A percentile compares a stretch with the other conserved stretches of the same genome.
Conservation (phyloP, 345 rosid species). For the Lepidium sativum region DNA sequence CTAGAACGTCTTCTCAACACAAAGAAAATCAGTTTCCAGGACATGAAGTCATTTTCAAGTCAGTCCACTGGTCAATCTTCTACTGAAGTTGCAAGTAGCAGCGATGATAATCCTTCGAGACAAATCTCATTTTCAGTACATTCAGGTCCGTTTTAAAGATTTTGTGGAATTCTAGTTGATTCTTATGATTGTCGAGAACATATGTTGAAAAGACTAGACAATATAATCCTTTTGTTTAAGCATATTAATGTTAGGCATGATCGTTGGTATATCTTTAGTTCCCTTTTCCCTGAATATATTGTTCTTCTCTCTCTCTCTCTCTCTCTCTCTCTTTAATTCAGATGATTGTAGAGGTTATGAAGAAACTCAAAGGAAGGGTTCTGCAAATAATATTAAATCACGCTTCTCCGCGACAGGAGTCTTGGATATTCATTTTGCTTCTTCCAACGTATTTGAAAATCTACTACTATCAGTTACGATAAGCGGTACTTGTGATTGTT, state of each 20-base stretch:
- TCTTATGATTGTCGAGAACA: not conserved
- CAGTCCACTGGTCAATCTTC: constrained; percentile 57
- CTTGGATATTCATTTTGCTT: constrained; percentile 35
- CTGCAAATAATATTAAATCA: constrained; percentile 28
- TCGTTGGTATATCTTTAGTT: not conserved
- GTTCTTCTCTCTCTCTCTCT: not conserved
- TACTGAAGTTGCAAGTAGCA: constrained; percentile 32
- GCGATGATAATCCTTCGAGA: constrained; percentile 25
- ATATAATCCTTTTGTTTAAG: not conserved
- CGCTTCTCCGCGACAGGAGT: constrained; percentile 25
- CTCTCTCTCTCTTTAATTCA: not conserved
- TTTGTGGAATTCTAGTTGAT: not conserved
- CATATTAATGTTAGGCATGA: not conserved
- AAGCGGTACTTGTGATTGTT: not conserved
- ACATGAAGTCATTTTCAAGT: constrained; percentile 48
- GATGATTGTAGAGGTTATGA: constrained; percentile 31
- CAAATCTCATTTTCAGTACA: constrained; percentile 16
- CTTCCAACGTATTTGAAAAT: constrained; percentile 31
- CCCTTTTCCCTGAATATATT: not conserved
- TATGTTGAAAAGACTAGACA: not conserved
- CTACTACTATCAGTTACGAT: constrained; percentile 26
- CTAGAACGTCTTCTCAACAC: constrained; percentile 25
- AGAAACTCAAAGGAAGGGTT: constrained; percentile 25
- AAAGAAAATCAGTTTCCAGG: constrained; percentile 38
- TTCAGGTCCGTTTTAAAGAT: constrained; percentile 9